phyloP scores from a whole-genome alignment of 2,329 filamentous ascomycete genomes.

The Fusarium pseudograminearum region DNA sequence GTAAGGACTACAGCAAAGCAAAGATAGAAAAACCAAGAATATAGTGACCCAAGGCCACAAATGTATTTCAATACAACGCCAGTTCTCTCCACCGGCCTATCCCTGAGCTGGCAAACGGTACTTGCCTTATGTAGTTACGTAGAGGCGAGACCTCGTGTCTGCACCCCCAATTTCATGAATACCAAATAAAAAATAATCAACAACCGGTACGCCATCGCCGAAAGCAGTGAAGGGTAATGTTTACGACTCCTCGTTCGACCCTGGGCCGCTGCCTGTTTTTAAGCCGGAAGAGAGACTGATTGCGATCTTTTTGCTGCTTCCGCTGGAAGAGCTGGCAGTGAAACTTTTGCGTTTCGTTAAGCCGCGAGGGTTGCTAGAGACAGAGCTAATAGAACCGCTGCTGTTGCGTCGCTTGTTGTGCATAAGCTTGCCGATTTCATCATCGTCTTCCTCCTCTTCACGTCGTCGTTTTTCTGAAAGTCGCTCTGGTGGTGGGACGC shows the following conservation, averaged over 20 bases:
- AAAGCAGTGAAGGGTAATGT: constrained; percentile 40
- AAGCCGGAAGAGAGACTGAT: constrained; percentile 66
- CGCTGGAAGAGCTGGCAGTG: constrained; percentile 55
- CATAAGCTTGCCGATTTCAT: constrained; percentile 87
- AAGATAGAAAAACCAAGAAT: constrained; percentile 27
- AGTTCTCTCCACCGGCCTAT: constrained; percentile 35
- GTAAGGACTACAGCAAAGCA: constrained; percentile 6
- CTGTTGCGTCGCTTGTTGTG: constrained; percentile 72
- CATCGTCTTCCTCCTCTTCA: constrained; percentile 91
- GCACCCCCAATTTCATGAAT: constrained; percentile 29
- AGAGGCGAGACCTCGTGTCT: constrained; percentile 30
- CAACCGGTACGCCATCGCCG: constrained; percentile 46
- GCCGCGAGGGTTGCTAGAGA: constrained; percentile 51
- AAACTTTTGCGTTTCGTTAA: constrained; percentile 57
- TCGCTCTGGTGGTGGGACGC: constrained; percentile 76
- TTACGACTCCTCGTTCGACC: constrained; percentile 58
- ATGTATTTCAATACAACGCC: constrained; percentile 45
- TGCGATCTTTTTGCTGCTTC: constrained; percentile 66
- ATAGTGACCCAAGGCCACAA: constrained; percentile 30
- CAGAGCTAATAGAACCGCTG: constrained; percentile 61
- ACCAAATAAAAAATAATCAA: constrained; percentile 38
- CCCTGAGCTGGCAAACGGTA: constrained; percentile 32
- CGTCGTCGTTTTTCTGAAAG: constrained; percentile 89
- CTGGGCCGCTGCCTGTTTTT: constrained; percentile 55
- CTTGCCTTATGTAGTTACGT: constrained; percentile 41